These are phyloP conservation scores for Penicillium bialowiezense DNA, from an alignment of 495 filamentous ascomycete genomes.

Conservation along the genomic window DNA sequence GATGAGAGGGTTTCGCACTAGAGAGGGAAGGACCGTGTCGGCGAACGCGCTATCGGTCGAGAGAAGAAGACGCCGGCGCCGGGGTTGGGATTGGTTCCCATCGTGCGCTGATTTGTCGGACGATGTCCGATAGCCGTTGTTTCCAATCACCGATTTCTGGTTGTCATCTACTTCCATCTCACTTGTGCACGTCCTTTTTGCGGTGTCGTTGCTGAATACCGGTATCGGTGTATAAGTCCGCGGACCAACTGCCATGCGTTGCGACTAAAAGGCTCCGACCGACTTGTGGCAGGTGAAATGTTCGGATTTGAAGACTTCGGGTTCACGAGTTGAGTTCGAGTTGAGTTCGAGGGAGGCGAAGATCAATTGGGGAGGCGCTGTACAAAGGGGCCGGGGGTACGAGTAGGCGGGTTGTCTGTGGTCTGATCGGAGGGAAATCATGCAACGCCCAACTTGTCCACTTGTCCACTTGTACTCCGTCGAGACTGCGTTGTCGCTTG, in stretches of 20 bases:
- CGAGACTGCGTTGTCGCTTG: background rate
- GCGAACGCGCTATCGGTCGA: conserved; percentile 46
- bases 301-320: background rate
- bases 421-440: conserved; percentile 5
- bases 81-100: conserved; percentile 8
- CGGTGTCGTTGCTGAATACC: conserved; percentile 1
- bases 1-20: conserved; percentile 39
- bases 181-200: conserved; percentile 14
- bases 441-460: background rate
- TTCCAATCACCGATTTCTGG: conserved; percentile 17
- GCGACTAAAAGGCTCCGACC: background rate
- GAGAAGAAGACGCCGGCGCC: conserved; percentile 41
- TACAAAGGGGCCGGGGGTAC: no score
- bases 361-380: no score
- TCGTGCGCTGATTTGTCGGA: conserved; percentile 8
- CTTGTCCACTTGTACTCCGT: background rate
- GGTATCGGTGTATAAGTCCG: conserved; percentile 11
- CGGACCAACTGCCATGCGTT: conserved; percentile 30
- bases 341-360: background rate
- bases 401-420: conserved; percentile 8
- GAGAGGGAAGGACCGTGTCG: conserved; percentile 37
- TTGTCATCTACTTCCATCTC: conserved; percentile 36
- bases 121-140: conserved; percentile 11
- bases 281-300: background rate
- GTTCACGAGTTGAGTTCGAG: no score